phyloP scores from a whole-genome alignment of 139 green algal species.

The Micractinium conductrix region DNA sequence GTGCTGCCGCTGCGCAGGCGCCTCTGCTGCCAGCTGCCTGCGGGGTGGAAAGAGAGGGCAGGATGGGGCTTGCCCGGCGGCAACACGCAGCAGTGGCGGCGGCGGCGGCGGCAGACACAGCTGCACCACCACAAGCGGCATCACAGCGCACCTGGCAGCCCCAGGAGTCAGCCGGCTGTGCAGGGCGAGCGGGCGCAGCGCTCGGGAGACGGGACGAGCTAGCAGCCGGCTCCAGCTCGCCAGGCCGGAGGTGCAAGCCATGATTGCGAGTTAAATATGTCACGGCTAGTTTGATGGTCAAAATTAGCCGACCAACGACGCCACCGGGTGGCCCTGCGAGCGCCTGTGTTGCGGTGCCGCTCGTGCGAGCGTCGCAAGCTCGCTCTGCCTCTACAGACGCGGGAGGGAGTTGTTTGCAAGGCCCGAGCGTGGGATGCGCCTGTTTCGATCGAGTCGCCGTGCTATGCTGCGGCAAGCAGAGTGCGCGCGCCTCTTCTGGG shows the following conservation, averaged over 20 bases:
- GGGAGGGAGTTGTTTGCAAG: no score
- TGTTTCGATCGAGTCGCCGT: no score
- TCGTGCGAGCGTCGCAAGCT: no score
- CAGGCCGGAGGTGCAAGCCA: constrained; percentile 1
- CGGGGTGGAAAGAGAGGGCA: neutral
- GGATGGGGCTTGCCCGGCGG: neutral
- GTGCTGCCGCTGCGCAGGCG: neutral
- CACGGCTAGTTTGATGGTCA: no score
- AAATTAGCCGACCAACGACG: no score
- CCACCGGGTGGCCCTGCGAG: no score
- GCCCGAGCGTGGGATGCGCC: no score
- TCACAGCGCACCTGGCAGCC: neutral
- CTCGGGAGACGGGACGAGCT: neutral
- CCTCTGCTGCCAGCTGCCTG: neutral
- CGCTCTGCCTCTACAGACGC: no score
- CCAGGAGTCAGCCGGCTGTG: neutral
- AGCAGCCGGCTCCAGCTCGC: constrained; percentile 3
- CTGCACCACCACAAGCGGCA: neutral
- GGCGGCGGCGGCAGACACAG: neutral
- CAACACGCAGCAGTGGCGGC: neutral
- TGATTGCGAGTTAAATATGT: neutral
- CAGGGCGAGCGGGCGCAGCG: neutral
- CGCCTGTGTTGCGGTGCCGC: no score
- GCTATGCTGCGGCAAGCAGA: no score
- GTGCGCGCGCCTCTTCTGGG: no score